Percentiles rank a stretch among this genome's conserved stretches.
Conservation (phyloP, 768 basidiomycete genomes). For the Rhizopogon rudus region DNA sequence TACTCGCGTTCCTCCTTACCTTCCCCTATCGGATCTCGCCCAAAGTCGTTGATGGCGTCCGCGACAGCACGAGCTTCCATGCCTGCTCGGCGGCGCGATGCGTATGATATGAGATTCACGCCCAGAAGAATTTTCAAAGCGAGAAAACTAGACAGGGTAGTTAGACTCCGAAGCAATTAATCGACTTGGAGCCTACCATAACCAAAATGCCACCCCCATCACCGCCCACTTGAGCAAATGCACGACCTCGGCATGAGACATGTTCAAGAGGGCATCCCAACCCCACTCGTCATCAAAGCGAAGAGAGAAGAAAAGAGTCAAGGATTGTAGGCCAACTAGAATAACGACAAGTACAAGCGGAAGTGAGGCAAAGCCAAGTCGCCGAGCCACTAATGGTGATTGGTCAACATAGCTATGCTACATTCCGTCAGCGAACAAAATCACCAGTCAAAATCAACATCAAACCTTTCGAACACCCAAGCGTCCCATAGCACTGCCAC, state of each 20-base stretch:
- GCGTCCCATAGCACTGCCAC: constrained; percentile 67
- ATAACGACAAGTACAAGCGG: constrained; percentile 84
- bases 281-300: constrained; percentile 36
- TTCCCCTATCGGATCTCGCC: constrained; percentile 88
- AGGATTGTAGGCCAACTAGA: constrained; percentile 70
- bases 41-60: constrained; percentile 82
- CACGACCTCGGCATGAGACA: constrained; percentile 43
- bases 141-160: constrained; percentile 50
- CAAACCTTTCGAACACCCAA: constrained; percentile 65
- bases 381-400: constrained; percentile 88
- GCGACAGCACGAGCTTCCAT: constrained; percentile 74
- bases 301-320: constrained; percentile 54
- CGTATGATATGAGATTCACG: constrained; percentile 81
- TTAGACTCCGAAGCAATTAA: neutral
- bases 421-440: constrained; percentile 2
- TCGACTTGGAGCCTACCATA: constrained; percentile 58
- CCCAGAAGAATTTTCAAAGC: constrained; percentile 92
- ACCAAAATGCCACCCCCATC: constrained; percentile 71
- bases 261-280: constrained; percentile 27
- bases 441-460: neutral
- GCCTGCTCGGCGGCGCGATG: constrained; percentile 63
- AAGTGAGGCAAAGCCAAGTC: constrained; percentile 89
- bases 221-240: constrained; percentile 60
- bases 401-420: constrained; percentile 93
- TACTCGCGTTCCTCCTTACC: constrained; percentile 85